A percentile compares a stretch with the other conserved stretches of the same genome.
Evolutionary conservation across 495 filamentous ascomycete species (phyloP).

Genomic region (Filosporella fistucella): DNA sequence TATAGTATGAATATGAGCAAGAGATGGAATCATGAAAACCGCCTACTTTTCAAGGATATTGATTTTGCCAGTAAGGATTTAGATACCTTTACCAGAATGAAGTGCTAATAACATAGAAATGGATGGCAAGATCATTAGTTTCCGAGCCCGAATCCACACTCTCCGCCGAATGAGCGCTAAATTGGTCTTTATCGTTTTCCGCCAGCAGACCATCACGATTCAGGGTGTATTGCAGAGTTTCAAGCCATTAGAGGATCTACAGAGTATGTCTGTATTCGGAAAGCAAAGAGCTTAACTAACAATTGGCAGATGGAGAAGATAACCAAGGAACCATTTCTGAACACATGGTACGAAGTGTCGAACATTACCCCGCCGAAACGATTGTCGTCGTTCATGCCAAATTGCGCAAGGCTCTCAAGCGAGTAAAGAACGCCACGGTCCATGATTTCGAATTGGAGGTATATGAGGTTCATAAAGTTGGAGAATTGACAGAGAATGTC

Average conservation of each 20-base stretch:
- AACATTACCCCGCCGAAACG: slow-evolving; percentile 72
- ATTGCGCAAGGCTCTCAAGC: slow-evolving; percentile 68
- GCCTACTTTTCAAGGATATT: slow-evolving; percentile 21
- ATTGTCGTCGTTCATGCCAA: slow-evolving; percentile 74
- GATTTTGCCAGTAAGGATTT: slow-evolving; percentile 16
- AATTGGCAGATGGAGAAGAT: slow-evolving; percentile 2
- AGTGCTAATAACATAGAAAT: slow-evolving; percentile 22
- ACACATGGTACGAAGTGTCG: slow-evolving; percentile 89
- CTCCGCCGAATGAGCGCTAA: slow-evolving; percentile 80
- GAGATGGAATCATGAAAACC: slow-evolving; percentile 20
- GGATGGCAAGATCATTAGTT: slow-evolving; percentile 63
- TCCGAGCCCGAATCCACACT: slow-evolving; percentile 83
- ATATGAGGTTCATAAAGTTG: slow-evolving; percentile 67
- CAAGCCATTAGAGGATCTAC: slow-evolving; percentile 37
- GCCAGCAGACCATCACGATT: slow-evolving; percentile 56
- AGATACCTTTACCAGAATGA: not conserved
- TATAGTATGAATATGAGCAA: slow-evolving; percentile 28
- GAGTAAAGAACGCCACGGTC: slow-evolving; percentile 74
- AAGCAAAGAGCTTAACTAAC: not conserved
- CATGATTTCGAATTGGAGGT: slow-evolving; percentile 76
- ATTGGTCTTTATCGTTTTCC: slow-evolving; percentile 73
- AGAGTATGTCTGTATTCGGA: slow-evolving; percentile 12
- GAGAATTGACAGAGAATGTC: slow-evolving; percentile 36
- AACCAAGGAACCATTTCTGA: slow-evolving; percentile 20
- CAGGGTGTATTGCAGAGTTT: slow-evolving; percentile 69